Percentiles rank a stretch among this genome's conserved stretches.
Conservation (phyloP, 1,284 basidiomycete genomes). For the Erythrobasidium hasegawianum region DNA sequence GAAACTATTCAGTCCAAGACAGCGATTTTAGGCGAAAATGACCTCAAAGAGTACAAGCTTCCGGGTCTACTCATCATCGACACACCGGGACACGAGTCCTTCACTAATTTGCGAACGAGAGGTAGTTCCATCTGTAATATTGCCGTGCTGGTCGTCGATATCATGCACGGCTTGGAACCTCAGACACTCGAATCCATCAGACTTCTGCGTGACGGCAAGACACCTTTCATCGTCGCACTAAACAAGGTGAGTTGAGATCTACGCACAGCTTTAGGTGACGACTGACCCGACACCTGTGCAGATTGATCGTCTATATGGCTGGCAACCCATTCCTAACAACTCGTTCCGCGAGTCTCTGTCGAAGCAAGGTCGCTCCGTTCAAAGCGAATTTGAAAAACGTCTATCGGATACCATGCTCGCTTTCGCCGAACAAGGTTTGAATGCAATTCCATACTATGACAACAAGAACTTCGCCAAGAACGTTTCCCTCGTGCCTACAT, state of each 20-base stretch:
- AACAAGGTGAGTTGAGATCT: conserved; percentile 80
- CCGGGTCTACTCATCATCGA: conserved; percentile 96
- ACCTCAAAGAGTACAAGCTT: conserved; percentile 86
- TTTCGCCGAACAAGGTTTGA: conserved; percentile 96
- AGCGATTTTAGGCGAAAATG: conserved; percentile 79
- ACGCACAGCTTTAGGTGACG: too few species aligned
- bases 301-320: conserved; percentile 97
- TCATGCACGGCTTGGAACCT: conserved; percentile 97
- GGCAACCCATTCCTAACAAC: conserved; percentile 85
- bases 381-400: conserved; percentile 90
- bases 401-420: conserved; percentile 79
- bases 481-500: conserved; percentile 95
- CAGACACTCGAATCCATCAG: conserved; percentile 97
- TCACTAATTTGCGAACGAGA: conserved; percentile 93
- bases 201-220: conserved; percentile 87
- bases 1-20: conserved; percentile 96
- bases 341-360: conserved; percentile 87
- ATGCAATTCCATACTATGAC: conserved; percentile 92
- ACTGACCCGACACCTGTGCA: too few species aligned
- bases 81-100: conserved; percentile 99
- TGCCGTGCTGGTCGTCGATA: conserved; percentile 97
- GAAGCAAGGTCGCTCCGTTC: conserved; percentile 75
- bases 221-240: conserved; percentile 97
- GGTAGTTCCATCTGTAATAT: conserved; percentile 99
- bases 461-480: conserved; percentile 94